Evolutionary conservation across 352 stramenopile genomes (phyloP), one percentile per base, ranked within the genome.

Genomic region (Pythium chondricola): DNA sequence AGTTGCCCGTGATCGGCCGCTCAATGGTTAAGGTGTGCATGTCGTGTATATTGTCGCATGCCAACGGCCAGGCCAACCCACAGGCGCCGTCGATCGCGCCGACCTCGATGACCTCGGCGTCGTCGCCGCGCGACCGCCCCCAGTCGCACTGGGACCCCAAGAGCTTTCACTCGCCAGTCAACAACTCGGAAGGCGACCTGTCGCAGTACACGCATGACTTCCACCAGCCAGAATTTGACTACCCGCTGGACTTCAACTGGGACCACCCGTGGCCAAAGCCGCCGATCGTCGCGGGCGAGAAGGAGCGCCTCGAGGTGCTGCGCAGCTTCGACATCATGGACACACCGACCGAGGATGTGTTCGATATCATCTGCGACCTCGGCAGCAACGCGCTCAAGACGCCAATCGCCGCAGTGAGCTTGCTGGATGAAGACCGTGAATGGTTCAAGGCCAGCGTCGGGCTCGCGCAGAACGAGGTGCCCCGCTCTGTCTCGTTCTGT

Each of bases 321-420:
- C 77, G 79, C 22, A 69, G 71, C 42, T 93, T 93, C 33, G 79
- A 93, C 53, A 90, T 93, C 49, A 88, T 93, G 71, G 82, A 93
- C 65, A 87, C 82, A 20, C 79, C 82, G 13, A 86, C 61, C 22
- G 82, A 93, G 58, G 81, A 92, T 38, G 78, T 92, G 58, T 93
- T 93, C 45, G 83, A 93, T 63, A 92, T 93, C 56, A 92, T 93
- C 48, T 93, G 83, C 51, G 83, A 93, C 61, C 53, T 93, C 17
- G 83, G 80, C 20, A 88, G 74, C 56, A 92, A 93, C 46, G 83
- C 83, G 21, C 61, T 93, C 18, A 92, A 92, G 64, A 92, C 78
- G 45, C 83, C 83, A 16, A 93, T 93, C 52, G 80, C 83, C 2
- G 80, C 78, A 17, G 83, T 93, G 48, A 90, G 74, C 67, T 58